Evolutionary conservation across 2,329 filamentous ascomycete genomes (phyloP), one percentile per base, ranked within the genome.

Genomic region (Colletotrichum graminicola): DNA sequence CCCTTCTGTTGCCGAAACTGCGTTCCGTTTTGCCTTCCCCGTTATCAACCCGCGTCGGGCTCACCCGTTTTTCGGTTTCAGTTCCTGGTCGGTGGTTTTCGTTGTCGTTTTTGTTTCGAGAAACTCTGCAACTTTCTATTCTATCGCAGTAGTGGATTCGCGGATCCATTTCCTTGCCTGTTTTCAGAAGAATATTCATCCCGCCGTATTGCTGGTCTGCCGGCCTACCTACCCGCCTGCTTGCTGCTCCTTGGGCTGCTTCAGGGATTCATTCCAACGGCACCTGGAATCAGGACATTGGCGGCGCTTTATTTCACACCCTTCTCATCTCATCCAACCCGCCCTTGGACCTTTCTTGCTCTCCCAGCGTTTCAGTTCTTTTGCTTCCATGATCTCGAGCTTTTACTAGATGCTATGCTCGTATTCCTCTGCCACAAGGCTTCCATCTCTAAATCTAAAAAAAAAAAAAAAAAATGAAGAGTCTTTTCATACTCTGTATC

Each of bases 91-190:
- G 52, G 21, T 56, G 52, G n/a, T 36, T 32, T 52, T 52, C 3
- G 49, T 52, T 32, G 34, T 36, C n/a, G 14, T 45, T 43, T 34
- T 47, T 45, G 18, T n/a, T 45, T 45, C 8, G 21, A 23, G 21
- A 56, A 11, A 55, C 21, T 36, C 18, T 36, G n/a, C 34, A 32
- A n/a, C 52, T 39, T 39, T 56, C 21, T 12, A 21, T 26, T 52
- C 49, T 32, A 52, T 56, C 34, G 52, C 32, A 56, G 52, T 55
- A 36, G 32, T 23, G 32, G 52, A 56, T 56, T 36, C 6, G 32
- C 32, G 32, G 32, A 36, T 12, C 21, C 32, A 51, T 62, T 51
- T 62, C 59, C 45, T 62, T 62, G 59, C 43, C 39, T 62, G 29
- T 39, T 62, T 62, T 62, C 14, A 39, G 16, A 26, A 16, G n/a